Conservation (phyloP, 805 yeast genomes). For the Yarrowia keelungensis region DNA sequence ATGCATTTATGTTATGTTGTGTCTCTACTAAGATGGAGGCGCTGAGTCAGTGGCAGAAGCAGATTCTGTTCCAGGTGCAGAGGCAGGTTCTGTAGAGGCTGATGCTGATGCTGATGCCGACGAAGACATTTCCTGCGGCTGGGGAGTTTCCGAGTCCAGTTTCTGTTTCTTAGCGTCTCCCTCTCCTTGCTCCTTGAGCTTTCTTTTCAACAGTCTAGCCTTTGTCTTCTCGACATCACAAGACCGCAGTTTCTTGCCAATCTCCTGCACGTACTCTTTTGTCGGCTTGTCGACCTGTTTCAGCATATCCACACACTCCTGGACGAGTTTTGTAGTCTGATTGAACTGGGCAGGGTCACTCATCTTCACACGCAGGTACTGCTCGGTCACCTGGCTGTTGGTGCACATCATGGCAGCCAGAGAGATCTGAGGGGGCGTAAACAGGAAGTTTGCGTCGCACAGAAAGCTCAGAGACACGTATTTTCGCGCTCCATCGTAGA, state of each 20-base stretch:
- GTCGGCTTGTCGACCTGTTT: constrained; percentile 41
- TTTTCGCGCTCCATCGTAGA: constrained; percentile 73
- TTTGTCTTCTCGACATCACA: constrained; percentile 41
- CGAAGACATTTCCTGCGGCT: neutral
- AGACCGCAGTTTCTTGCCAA: constrained; percentile 50
- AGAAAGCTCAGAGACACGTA: constrained; percentile 71
- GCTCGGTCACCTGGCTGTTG: constrained; percentile 67
- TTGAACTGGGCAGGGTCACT: constrained; percentile 44
- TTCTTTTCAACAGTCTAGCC: constrained; percentile 12
- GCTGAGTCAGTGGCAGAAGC: neutral
- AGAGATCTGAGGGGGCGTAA: constrained; percentile 95
- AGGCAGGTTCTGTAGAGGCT: neutral
- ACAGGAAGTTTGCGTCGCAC: constrained; percentile 77
- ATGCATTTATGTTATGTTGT: neutral
- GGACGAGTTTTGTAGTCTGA: constrained; percentile 43
- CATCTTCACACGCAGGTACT: constrained; percentile 72
- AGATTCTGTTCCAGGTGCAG: neutral
- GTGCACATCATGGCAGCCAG: constrained; percentile 78
- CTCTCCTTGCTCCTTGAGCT: constrained; percentile 21
- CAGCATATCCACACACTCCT: constrained; percentile 46
- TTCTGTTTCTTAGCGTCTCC: constrained; percentile 14
- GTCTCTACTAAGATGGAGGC: neutral
- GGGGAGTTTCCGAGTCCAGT: constrained; percentile 26
- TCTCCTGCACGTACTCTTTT: constrained; percentile 49
- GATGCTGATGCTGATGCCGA: neutral